These are phyloP conservation scores for Nigrospora osmanthi DNA, from an alignment of 2,329 filamentous ascomycete genomes.

Conservation along the genomic window DNA sequence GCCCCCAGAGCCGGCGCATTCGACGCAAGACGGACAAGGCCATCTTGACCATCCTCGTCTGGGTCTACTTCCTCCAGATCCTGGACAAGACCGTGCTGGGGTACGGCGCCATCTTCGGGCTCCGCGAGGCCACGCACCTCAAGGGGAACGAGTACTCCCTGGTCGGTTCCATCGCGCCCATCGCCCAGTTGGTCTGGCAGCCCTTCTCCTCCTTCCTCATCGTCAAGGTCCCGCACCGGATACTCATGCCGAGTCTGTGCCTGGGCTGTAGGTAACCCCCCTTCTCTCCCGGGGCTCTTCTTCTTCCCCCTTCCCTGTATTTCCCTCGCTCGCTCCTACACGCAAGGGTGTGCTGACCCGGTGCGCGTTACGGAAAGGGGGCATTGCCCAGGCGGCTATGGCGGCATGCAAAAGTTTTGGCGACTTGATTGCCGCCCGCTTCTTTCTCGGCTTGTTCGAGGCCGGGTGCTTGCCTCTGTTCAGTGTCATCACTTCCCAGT, in stretches of 20 bases:
- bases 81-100: slow-evolving; percentile 53
- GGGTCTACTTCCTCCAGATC: slow-evolving; percentile 52
- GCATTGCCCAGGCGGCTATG: too few relatives aligned
- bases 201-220: slow-evolving; percentile 53
- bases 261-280: too few relatives aligned
- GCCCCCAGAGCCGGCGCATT: slow-evolving; percentile 41
- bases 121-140: slow-evolving; percentile 40
- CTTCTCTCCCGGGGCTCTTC: too few relatives aligned
- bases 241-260: too few relatives aligned
- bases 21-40: slow-evolving; percentile 52
- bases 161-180: slow-evolving; percentile 47
- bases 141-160: slow-evolving; percentile 48
- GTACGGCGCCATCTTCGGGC: slow-evolving; percentile 48
- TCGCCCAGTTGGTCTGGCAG: slow-evolving; percentile 54
- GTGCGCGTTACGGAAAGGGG: too few relatives aligned
- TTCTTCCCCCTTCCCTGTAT: too few relatives aligned
- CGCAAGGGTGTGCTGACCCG: too few relatives aligned
- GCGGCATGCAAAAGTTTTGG: too few relatives aligned
- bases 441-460: too few relatives aligned
- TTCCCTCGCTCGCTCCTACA: too few relatives aligned
- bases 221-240: slow-evolving; percentile 31
- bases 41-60: slow-evolving; percentile 46
- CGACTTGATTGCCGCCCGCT: too few relatives aligned
- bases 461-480: slow-evolving; percentile 14
- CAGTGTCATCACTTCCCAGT: too few relatives aligned